Percentiles rank a stretch among this genome's conserved stretches.
phyloP scores from a whole-genome alignment of 2,329 filamentous ascomycete species.

The Magnaporthiopsis incrustans region DNA sequence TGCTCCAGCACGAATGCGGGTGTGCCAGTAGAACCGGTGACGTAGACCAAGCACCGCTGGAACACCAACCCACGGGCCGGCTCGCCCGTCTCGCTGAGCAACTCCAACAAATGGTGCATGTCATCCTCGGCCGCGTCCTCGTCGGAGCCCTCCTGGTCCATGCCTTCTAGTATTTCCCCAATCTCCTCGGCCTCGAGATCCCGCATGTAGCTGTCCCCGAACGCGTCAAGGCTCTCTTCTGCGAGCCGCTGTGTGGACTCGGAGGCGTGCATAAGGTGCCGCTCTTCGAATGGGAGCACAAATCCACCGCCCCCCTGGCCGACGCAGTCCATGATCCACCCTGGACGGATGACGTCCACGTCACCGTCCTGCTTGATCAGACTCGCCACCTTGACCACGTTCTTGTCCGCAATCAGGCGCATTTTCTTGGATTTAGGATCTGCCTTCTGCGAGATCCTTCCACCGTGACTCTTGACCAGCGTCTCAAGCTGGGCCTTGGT shows the following conservation, averaged over 20 bases:
- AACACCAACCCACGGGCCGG: slow-evolving; percentile 46
- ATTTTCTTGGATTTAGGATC: slow-evolving; percentile 48
- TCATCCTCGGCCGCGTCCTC: not conserved
- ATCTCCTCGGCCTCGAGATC: slow-evolving; percentile 35
- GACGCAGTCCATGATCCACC: slow-evolving; percentile 80
- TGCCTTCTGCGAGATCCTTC: slow-evolving; percentile 67
- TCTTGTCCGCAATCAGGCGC: slow-evolving; percentile 73
- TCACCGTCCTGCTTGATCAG: slow-evolving; percentile 58
- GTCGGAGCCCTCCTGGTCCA: slow-evolving; percentile 11
- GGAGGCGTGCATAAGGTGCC: slow-evolving; percentile 66
- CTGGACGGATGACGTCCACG: slow-evolving; percentile 66
- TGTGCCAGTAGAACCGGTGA: slow-evolving; percentile 21
- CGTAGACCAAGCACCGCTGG: slow-evolving; percentile 32
- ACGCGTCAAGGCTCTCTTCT: slow-evolving; percentile 61
- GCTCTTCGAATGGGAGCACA: slow-evolving; percentile 52
- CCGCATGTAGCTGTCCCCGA: slow-evolving; percentile 75
- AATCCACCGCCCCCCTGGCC: slow-evolving; percentile 46
- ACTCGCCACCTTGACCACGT: slow-evolving; percentile 72
- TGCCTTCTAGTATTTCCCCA: slow-evolving; percentile 31
- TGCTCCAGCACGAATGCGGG: slow-evolving; percentile 23
- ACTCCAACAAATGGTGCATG: not conserved
- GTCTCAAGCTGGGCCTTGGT: slow-evolving; percentile 72
- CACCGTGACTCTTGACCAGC: slow-evolving; percentile 77
- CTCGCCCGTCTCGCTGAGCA: not conserved
- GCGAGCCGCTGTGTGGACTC: slow-evolving; percentile 47